phyloP scores from a whole-genome alignment of 805 yeast species.

The Saturnispora besseyi region DNA sequence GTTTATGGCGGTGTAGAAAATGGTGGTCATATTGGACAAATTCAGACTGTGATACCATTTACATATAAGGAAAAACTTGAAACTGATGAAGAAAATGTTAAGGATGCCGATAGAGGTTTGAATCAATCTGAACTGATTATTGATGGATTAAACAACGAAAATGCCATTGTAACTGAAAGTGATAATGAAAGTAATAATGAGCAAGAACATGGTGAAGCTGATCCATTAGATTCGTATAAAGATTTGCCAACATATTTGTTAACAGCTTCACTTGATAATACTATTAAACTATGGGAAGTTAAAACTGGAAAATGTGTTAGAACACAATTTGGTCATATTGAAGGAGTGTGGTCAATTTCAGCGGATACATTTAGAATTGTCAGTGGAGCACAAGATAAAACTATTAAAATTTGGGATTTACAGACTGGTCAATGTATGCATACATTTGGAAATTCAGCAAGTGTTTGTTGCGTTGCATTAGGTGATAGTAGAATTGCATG shows the following conservation, averaged over 20 bases:
- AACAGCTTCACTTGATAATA: conserved; percentile 85
- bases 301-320: conserved; percentile 79
- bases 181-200: conserved; percentile 9
- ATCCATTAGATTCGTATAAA: conserved; percentile 17
- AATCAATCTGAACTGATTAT: conserved; percentile 27
- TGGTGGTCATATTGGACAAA: conserved; percentile 89
- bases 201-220: conserved; percentile 17
- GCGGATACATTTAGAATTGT: conserved; percentile 93
- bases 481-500: conserved; percentile 87
- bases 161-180: conserved; percentile 12
- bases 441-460: conserved; percentile 68
- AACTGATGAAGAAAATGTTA: conserved; percentile 22
- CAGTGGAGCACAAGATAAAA: conserved; percentile 88
- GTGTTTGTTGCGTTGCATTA: conserved; percentile 64
- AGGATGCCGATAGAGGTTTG: conserved; percentile 8
- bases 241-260: conserved; percentile 73
- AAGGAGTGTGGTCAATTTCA: conserved; percentile 95
- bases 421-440: conserved; percentile 92
- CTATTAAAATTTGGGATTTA: conserved; percentile 89
- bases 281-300: conserved; percentile 89
- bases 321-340: conserved; percentile 96
- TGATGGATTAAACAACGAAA: conserved; percentile 26
- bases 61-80: conserved; percentile 53
- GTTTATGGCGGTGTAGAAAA: conserved; percentile 67
- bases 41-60: conserved; percentile 84